Percentiles rank a stretch among this genome's conserved stretches.
Evolutionary conservation across 805 yeast species (phyloP).

Genomic region (Kuraishia floccosa): DNA sequence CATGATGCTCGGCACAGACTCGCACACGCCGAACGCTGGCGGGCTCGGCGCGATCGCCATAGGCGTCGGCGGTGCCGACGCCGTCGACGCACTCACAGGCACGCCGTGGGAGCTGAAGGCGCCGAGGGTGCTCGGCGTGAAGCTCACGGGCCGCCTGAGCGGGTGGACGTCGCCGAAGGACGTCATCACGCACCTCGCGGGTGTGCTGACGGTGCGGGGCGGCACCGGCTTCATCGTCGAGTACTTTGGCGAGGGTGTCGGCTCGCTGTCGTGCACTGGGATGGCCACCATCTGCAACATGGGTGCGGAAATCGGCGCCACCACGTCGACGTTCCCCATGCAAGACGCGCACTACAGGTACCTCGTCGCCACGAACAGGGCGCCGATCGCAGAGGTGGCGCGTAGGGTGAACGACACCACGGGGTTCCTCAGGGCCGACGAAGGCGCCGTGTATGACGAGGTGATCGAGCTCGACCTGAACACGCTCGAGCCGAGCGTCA

Average conservation of each 20-base stretch:
- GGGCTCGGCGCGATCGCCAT: conserved; percentile 97
- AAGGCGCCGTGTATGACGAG: conserved; percentile 84
- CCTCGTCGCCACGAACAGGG: conserved; percentile 75
- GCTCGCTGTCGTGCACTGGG: conserved; percentile 87
- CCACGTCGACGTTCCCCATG: conserved; percentile 96
- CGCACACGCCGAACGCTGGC: conserved; percentile 99
- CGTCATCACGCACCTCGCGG: conserved; percentile 87
- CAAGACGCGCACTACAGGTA: conserved; percentile 39
- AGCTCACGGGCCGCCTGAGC: conserved; percentile 75
- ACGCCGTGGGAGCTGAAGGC: conserved; percentile 99
- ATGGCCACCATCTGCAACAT: conserved; percentile 99
- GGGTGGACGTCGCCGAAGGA: conserved; percentile 99
- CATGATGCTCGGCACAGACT: conserved; percentile 96
- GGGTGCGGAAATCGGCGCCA: conserved; percentile 99
- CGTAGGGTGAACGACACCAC: conserved; percentile 28
- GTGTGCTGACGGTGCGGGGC: conserved; percentile 89
- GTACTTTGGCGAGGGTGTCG: conserved; percentile 93
- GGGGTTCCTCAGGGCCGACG: conserved; percentile 71
- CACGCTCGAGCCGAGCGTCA: conserved; percentile 85
- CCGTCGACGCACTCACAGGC: conserved; percentile 94
- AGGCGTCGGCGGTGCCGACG: conserved; percentile 99
- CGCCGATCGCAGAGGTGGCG: conserved; percentile 74
- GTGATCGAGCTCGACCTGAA: conserved; percentile 82
- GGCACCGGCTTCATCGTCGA: conserved; percentile 97
- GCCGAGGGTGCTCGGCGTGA: conserved; percentile 89